Conservation (phyloP, 2,329 filamentous ascomycete genomes). For the Verticillium longisporum region DNA sequence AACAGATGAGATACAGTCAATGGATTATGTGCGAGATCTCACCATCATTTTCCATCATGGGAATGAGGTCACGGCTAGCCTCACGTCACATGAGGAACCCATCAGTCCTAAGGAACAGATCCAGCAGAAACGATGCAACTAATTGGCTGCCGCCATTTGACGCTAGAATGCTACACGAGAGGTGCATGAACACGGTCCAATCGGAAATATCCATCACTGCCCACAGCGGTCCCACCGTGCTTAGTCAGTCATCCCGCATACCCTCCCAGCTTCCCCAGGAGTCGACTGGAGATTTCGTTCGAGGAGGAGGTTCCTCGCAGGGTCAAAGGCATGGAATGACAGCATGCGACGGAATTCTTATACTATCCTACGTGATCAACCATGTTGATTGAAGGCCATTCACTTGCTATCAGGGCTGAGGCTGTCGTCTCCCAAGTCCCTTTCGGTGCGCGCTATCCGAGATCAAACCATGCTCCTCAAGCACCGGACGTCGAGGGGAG, state of each 20-base stretch:
- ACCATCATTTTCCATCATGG: background rate
- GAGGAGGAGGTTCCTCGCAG: too few species aligned
- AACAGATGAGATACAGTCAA: background rate
- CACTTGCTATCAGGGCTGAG: too few species aligned
- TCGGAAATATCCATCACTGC: conserved; percentile 2
- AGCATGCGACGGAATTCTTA: too few species aligned
- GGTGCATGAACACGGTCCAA: conserved; percentile 13
- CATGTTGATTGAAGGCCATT: too few species aligned
- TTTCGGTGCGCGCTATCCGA: too few species aligned
- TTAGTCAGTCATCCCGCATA: background rate
- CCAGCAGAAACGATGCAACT: background rate
- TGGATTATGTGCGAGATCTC: background rate
- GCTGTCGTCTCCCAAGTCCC: too few species aligned
- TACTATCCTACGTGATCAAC: too few species aligned
- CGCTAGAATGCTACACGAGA: conserved; percentile 14
- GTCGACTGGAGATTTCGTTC: too few species aligned
- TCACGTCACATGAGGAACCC: background rate
- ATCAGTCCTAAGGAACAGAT: background rate
- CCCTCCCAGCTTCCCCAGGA: background rate
- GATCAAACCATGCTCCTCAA: too few species aligned
- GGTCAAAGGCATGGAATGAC: too few species aligned
- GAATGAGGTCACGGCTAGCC: background rate
- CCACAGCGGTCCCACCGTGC: background rate
- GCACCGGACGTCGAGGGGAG: too few species aligned
- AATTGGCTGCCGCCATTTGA: background rate